These are phyloP conservation scores for Staphylotrichum tortipilum DNA, from an alignment of 495 filamentous ascomycete species.

Conservation along the genomic window DNA sequence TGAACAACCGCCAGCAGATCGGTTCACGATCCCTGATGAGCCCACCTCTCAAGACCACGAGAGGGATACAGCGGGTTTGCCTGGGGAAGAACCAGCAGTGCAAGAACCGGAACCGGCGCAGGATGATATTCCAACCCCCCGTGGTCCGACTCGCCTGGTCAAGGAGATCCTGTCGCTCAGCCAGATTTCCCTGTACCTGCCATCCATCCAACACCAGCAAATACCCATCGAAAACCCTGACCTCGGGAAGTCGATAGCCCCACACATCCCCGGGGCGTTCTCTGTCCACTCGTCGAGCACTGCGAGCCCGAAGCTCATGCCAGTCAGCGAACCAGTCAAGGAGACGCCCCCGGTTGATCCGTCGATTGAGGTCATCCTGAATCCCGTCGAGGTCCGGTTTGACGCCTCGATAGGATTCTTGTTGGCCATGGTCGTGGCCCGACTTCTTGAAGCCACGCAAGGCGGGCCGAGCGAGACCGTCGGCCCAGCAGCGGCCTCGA, in stretches of 20 bases:
- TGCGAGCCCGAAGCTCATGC: constrained; percentile 13
- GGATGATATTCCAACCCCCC: constrained; percentile 36
- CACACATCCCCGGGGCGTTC: constrained; percentile 50
- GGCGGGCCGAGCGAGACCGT: constrained; percentile 16
- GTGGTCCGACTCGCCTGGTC: constrained; percentile 38
- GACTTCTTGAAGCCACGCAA: constrained; percentile 39
- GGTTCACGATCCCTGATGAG: neutral
- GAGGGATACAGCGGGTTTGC: neutral
- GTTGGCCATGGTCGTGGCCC: constrained; percentile 50
- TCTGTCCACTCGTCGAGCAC: constrained; percentile 37
- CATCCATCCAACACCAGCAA: constrained; percentile 32
- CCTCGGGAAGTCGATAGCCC: constrained; percentile 28
- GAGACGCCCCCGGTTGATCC: constrained; percentile 21
- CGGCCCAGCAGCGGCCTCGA: constrained; percentile 17
- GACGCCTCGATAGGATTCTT: constrained; percentile 64
- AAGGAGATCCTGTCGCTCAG: constrained; percentile 40
- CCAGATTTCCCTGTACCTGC: constrained; percentile 37
- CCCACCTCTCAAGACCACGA: neutral
- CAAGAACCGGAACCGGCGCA: constrained; percentile 14
- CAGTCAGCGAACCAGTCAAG: neutral
- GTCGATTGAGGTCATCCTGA: constrained; percentile 47
- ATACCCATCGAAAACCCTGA: constrained; percentile 21
- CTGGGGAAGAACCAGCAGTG: neutral
- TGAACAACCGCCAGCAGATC: neutral
- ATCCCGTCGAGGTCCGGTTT: constrained; percentile 48